These are phyloP conservation scores for Fusarium udum DNA, from an alignment of 2,329 filamentous ascomycete genomes.

Conservation along the genomic window DNA sequence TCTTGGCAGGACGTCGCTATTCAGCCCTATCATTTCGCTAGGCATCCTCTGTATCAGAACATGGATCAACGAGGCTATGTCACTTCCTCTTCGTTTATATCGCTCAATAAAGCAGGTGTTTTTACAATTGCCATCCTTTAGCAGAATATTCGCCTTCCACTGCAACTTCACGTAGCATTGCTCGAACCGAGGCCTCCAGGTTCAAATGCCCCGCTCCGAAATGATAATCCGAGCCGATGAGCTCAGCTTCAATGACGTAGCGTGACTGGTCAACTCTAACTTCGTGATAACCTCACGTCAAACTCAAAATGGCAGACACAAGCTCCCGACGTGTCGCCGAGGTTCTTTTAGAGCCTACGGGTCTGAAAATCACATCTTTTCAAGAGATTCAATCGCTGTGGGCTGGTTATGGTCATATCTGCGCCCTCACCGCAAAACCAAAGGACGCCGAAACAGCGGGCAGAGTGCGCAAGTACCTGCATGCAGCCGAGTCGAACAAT, in stretches of 20 bases:
- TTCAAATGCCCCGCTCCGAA: slow-evolving; percentile 5
- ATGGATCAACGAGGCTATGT: not conserved
- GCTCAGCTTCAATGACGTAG: slow-evolving; percentile 15
- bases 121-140: fast-evolving
- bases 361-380: slow-evolving; percentile 52
- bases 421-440: slow-evolving; percentile 58
- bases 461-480: slow-evolving; percentile 7
- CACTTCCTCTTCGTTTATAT: not conserved
- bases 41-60: not conserved
- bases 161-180: not conserved
- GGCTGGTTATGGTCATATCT: slow-evolving; percentile 66
- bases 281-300: not conserved
- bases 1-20: not conserved
- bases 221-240: slow-evolving; percentile 23
- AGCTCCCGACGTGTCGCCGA: slow-evolving; percentile 47
- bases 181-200: not conserved
- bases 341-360: slow-evolving; percentile 52
- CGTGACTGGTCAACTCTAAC: not conserved
- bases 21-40: slow-evolving; percentile 5
- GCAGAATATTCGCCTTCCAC: too few species aligned
- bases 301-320: slow-evolving; percentile 4
- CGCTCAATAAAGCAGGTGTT: not conserved
- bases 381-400: slow-evolving; percentile 56
- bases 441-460: slow-evolving; percentile 31
- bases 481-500: slow-evolving; percentile 6